Conservation (phyloP, 306 rosid species). For the Fragaria iinumae region DNA sequence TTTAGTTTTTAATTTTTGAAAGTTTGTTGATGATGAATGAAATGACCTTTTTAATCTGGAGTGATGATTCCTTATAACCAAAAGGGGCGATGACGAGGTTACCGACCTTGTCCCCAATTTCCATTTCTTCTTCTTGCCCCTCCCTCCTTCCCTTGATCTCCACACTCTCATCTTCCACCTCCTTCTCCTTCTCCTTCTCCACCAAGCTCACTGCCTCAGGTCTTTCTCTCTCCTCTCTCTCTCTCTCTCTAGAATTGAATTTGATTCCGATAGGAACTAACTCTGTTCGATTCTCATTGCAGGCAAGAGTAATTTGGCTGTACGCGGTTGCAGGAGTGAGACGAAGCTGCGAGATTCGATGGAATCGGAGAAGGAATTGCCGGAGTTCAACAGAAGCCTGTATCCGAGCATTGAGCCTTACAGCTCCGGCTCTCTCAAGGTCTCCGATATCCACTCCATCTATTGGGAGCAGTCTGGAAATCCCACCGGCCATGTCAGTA, state of each 20-base stretch:
- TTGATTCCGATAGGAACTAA: conserved; percentile 20
- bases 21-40: too few relatives aligned
- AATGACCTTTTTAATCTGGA: not conserved
- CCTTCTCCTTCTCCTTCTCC: not conserved
- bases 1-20: not conserved
- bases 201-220: conserved; percentile 24
- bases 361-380: conserved; percentile 50
- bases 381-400: conserved; percentile 45
- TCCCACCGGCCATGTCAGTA: conserved; percentile 81
- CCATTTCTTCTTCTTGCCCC: conserved; percentile 8
- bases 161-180: not conserved
- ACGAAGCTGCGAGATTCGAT: conserved; percentile 34
- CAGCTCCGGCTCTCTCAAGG: conserved; percentile 64
- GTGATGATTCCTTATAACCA: not conserved
- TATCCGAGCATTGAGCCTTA: conserved; percentile 67
- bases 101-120: conserved; percentile 13
- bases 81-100: conserved; percentile 20
- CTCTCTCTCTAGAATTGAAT: not conserved
- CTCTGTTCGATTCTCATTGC: conserved; percentile 13
- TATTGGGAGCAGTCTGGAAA: conserved; percentile 97
- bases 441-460: conserved; percentile 73
- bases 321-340: conserved; percentile 43
- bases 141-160: conserved; percentile 21
- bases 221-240: conserved; percentile 16
- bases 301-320: conserved; percentile 40